Evolutionary conservation across 2,329 filamentous ascomycete genomes (phyloP).

Genomic region (Cordyceps tenuipes): DNA sequence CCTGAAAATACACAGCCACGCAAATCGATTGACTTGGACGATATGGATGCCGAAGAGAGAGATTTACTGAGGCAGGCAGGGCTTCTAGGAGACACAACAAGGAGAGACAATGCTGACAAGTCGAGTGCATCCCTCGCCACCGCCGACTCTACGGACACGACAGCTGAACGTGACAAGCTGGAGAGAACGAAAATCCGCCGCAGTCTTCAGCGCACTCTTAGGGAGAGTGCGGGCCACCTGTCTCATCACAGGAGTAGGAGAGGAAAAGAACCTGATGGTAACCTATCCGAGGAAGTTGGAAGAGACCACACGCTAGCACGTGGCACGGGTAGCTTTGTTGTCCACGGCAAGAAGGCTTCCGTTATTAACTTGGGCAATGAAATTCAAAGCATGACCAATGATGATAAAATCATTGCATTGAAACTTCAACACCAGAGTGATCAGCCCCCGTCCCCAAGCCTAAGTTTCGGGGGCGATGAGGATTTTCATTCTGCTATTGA

Average conservation of each 20-base stretch:
- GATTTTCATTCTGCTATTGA: constrained; percentile 47
- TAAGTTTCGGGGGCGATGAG: constrained; percentile 30
- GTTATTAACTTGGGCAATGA: constrained; percentile 96
- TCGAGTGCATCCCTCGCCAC: constrained; percentile 27
- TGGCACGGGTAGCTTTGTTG: constrained; percentile 80
- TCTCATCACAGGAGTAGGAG: constrained; percentile 65
- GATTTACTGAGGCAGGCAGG: constrained; percentile 61
- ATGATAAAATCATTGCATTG: constrained; percentile 61
- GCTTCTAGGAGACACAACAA: constrained; percentile 40
- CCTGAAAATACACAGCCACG: constrained; percentile 14
- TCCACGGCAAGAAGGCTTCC: constrained; percentile 96
- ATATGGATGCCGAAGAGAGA: constrained; percentile 58
- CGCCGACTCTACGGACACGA: constrained; percentile 25
- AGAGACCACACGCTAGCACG: constrained; percentile 65
- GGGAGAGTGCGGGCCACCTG: constrained; percentile 64
- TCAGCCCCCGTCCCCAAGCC: constrained; percentile 27
- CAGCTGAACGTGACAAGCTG: constrained; percentile 38
- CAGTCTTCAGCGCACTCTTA: constrained; percentile 80
- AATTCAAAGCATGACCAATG: constrained; percentile 67
- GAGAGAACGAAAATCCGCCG: constrained; percentile 67
- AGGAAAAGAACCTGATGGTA: constrained; percentile 50
- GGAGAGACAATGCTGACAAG: constrained; percentile 25
- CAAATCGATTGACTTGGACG: constrained; percentile 26
- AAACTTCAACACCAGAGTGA: constrained; percentile 41
- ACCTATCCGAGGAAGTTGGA: constrained; percentile 29